Percentiles rank a stretch among this genome's conserved stretches.
Conservation (phyloP, 345 rosid genomes). For the Pistacia integerrima region DNA sequence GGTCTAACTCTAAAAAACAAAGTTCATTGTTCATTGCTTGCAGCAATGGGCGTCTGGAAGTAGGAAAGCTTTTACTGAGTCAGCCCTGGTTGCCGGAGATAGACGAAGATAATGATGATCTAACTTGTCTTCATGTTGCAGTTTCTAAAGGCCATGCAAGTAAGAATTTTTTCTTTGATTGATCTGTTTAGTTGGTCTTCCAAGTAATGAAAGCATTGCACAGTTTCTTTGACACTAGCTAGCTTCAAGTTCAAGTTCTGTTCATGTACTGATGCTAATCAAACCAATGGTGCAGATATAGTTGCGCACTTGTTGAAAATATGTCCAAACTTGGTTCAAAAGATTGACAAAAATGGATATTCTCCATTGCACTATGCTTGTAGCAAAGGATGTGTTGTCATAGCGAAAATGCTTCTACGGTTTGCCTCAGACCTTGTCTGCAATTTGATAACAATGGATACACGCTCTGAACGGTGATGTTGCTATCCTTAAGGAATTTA, state of each 20-base stretch:
- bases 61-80: background rate
- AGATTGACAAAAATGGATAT: conserved; percentile 9
- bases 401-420: conserved; percentile 4
- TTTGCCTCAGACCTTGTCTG: background rate
- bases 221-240: too few relatives aligned
- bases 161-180: background rate
- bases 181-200: too few relatives aligned
- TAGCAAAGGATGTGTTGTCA: background rate
- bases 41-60: background rate
- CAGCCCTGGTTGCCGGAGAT: background rate
- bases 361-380: conserved; percentile 19
- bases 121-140: background rate
- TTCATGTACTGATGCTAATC: too few relatives aligned
- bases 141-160: conserved; percentile 6
- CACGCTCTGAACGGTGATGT: conserved; percentile 15
- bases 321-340: conserved; percentile 11
- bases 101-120: too few relatives aligned
- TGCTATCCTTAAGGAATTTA: background rate
- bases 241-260: too few relatives aligned
- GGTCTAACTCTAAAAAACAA: background rate
- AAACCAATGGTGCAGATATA: background rate
- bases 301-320: background rate
- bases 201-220: too few relatives aligned
- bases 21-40: conserved; percentile 8
- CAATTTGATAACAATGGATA: background rate